Base-by-base conservation (phyloP, 139 green algal species). In the Chlorella sp. region DNA sequence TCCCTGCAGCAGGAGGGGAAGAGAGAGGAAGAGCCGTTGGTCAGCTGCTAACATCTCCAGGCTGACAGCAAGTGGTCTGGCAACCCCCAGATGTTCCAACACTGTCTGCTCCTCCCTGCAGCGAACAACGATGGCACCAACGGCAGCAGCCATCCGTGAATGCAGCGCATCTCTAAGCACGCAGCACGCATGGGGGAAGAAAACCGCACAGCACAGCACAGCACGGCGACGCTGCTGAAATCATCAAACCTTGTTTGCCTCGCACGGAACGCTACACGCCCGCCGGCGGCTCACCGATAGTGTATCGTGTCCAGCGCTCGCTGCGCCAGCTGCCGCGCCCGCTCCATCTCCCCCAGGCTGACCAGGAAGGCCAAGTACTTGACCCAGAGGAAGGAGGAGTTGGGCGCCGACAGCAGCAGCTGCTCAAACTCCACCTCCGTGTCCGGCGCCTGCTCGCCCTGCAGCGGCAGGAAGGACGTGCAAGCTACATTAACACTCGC, bases 301-400 rank as follows among this genome's bases (percentile, higher is more conserved):
- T 94, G 86, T 76, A 99, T 99, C 14, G 93, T 95, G 19, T 90
- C 38, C 30, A 99, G 89, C 0, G 97, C 97, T 7, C 95, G 90
- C 81, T 99, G 91, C 32, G 95, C 97, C 26, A 98, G 85, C 19
- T 80, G 87, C 1, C 96, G 89, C 76, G 92, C 95, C 76, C 93
- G 88, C 56, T 95, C 93, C 8, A 93, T 79, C 67, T 98, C 95
- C 0, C 94, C 94, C 73, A 97, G 88, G 22, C 80, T 87, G 38
- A 99, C 90, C n/a, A 95, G 89, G 89, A 94, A 95, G 6, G 97
- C 96, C 92, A 99, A 98, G 94, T 96, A 99, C 83, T 94, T 92
- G 64, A 99, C 96, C 97, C 97, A 99, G 34, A 96, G 74, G 70
- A 93, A 98, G 58, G 85, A 94, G 85, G 77, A 92, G 90, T 95